These are phyloP conservation scores for Lunularia cruciata DNA, from an alignment of 225 moss, liverwort and hornwort genomes.

Conservation along the genomic window DNA sequence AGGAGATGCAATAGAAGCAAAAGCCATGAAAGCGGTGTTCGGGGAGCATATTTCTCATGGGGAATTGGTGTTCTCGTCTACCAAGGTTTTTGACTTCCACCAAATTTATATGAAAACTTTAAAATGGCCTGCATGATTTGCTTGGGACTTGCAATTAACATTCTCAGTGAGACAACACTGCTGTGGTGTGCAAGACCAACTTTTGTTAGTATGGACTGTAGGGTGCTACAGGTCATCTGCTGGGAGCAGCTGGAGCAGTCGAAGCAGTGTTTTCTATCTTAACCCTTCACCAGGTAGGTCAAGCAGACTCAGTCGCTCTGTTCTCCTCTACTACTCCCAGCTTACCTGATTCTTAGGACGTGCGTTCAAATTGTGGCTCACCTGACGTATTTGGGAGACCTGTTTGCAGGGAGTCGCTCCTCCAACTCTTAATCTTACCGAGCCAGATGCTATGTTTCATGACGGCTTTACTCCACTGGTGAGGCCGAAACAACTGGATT, in stretches of 20 bases:
- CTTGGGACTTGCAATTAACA: too few species aligned
- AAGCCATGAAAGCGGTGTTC: conserved; percentile 76
- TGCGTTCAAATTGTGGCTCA: too few species aligned
- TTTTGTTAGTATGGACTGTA: conserved; percentile 11
- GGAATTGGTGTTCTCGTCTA: conserved; percentile 68
- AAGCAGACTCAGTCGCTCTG: too few species aligned
- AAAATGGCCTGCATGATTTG: neutral
- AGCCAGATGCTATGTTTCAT: conserved; percentile 72
- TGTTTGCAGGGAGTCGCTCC: conserved; percentile 81
- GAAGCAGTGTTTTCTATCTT: conserved; percentile 92
- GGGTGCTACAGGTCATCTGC: conserved; percentile 93
- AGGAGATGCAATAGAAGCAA: conserved; percentile 93
- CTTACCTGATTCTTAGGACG: too few species aligned
- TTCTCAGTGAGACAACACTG: neutral
- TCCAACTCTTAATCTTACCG: conserved; percentile 74
- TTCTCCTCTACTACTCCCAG: too few species aligned
- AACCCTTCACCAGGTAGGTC: conserved; percentile 75
- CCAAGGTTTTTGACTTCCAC: conserved; percentile 63
- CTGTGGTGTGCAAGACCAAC: neutral
- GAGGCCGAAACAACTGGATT: conserved; percentile 49
- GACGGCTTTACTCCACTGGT: conserved; percentile 61
- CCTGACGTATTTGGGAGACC: neutral
- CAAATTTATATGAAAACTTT: neutral
- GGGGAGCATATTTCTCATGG: conserved; percentile 57
- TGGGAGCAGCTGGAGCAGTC: conserved; percentile 96